Evolutionary conservation across 257 asterid species (phyloP).

Genomic region (Primulina tabacum): DNA sequence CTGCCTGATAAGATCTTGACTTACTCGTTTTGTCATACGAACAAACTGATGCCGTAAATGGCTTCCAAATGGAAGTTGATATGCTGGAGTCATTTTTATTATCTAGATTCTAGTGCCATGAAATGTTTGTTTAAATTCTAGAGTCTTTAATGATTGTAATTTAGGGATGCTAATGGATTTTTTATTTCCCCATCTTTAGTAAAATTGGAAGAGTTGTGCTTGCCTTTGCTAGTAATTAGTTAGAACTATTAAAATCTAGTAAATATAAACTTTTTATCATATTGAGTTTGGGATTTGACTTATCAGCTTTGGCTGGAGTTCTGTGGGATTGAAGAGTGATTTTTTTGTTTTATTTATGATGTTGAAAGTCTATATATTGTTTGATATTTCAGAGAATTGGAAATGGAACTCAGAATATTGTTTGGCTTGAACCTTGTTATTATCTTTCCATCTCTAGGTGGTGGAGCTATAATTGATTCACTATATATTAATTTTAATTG

Average conservation of each 20-base stretch:
- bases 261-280: neutral
- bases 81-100: constrained; percentile 10
- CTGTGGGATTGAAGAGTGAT: neutral
- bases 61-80: neutral
- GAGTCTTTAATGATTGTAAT: too few species aligned
- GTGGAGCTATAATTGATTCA: constrained; percentile 17
- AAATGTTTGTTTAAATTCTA: too few species aligned
- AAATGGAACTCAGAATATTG: constrained; percentile 5
- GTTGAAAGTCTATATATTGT: neutral
- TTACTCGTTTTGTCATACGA: constrained; percentile 11
- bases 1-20: neutral
- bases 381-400: too few species aligned
- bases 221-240: neutral
- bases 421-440: constrained; percentile 21
- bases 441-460: constrained; percentile 22
- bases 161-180: neutral
- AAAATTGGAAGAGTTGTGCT: neutral
- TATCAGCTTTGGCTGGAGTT: neutral
- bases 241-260: neutral
- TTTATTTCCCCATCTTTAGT: neutral
- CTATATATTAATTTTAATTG: constrained; percentile 11
- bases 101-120: neutral
- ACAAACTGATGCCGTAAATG: neutral
- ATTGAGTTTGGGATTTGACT: neutral
- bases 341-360: neutral